A percentile compares a stretch with the other conserved stretches of the same genome.
phyloP scores from a whole-genome alignment of 805 yeast genomes.

The Metschnikowia orientalis region DNA sequence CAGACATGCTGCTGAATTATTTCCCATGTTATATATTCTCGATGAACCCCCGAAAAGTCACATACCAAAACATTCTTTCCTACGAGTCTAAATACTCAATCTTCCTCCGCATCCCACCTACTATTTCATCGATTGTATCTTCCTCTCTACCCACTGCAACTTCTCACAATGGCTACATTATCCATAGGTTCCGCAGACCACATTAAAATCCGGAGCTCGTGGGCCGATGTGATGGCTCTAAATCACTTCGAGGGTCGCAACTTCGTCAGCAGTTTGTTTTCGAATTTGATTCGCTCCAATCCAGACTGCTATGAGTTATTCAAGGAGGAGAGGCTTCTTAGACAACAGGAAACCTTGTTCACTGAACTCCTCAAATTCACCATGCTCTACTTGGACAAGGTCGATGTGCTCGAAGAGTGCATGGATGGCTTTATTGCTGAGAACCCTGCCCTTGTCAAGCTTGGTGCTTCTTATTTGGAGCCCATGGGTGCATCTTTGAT shows the following conservation, averaged over 20 bases:
- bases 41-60: constrained; percentile 4
- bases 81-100: too few relatives aligned
- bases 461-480: constrained; percentile 32
- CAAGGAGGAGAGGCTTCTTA: constrained; percentile 18
- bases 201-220: constrained; percentile 25
- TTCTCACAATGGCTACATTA: constrained; percentile 12
- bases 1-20: neutral
- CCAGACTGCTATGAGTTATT: constrained; percentile 23
- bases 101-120: too few relatives aligned
- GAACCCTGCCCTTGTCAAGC: constrained; percentile 23
- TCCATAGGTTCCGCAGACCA: constrained; percentile 16
- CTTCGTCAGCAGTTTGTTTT: constrained; percentile 29
- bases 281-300: constrained; percentile 32
- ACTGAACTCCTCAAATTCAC: constrained; percentile 33
- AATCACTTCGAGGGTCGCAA: constrained; percentile 27
- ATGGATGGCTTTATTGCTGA: constrained; percentile 30
- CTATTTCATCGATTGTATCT: too few relatives aligned
- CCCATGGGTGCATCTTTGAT: constrained; percentile 40
- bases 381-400: constrained; percentile 29
- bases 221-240: constrained; percentile 30
- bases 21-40: constrained; percentile 1
- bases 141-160: too few relatives aligned
- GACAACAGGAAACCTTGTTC: constrained; percentile 32
- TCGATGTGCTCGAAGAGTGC: constrained; percentile 28
- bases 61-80: constrained; percentile 1